These are phyloP conservation scores for Cryphonectria nitschkei DNA, from an alignment of 2,329 filamentous ascomycete species.

Conservation along the genomic window DNA sequence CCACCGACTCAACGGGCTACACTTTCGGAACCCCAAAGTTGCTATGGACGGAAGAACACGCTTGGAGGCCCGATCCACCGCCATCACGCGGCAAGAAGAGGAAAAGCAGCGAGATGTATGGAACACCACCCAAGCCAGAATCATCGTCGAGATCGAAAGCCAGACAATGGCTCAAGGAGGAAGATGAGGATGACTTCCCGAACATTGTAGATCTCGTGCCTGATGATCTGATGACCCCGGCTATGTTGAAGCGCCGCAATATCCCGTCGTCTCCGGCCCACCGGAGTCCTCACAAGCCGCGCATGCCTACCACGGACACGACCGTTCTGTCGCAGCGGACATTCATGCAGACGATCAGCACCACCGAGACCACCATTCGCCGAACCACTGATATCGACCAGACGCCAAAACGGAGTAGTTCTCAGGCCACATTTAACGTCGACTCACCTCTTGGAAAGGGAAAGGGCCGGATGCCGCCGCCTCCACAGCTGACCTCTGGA, in stretches of 20 bases:
- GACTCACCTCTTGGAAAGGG: conserved; percentile 30
- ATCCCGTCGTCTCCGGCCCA: conserved; percentile 44
- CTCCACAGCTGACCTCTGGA: neutral
- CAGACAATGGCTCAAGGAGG: conserved; percentile 34
- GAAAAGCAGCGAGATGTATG: conserved; percentile 54
- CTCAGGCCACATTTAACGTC: conserved; percentile 4
- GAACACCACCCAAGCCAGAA: conserved; percentile 31
- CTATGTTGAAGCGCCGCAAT: conserved; percentile 28
- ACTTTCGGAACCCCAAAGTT: conserved; percentile 43
- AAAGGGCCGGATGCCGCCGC: conserved; percentile 4
- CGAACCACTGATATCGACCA: conserved; percentile 17
- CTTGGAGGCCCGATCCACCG: conserved; percentile 43
- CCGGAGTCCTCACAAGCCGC: conserved; percentile 26
- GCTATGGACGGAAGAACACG: conserved; percentile 49
- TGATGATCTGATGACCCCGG: conserved; percentile 35
- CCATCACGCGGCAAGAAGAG: conserved; percentile 52
- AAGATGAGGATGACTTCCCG: conserved; percentile 52
- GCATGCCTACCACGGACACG: conserved; percentile 20
- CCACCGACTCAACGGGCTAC: conserved; percentile 34
- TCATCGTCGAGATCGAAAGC: conserved; percentile 42
- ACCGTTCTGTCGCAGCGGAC: conserved; percentile 31
- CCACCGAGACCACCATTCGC: conserved; percentile 31
- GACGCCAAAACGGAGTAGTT: conserved; percentile 7
- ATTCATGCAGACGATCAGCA: conserved; percentile 32
- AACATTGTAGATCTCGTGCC: conserved; percentile 54